phyloP scores from a whole-genome alignment of 371 early-diverging fungal species.

The Thermomucor indicae-seudaticae region DNA sequence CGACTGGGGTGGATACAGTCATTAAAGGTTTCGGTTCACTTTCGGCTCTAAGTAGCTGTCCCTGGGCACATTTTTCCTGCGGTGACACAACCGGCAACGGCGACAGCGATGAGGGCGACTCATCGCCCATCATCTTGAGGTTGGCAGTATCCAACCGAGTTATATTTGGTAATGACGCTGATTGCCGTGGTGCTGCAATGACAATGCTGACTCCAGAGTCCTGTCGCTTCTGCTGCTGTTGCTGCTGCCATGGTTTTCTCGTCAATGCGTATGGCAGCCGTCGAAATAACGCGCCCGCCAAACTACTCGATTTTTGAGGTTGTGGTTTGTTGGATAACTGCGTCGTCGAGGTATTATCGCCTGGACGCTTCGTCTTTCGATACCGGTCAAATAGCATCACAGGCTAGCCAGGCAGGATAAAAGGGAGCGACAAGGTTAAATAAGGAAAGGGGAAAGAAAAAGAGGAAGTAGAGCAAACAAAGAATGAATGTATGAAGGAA shows the following conservation, averaged over 20 bases:
- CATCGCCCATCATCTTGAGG: conserved; percentile 3
- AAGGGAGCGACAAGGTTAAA: background rate
- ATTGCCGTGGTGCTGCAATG: conserved; percentile 27
- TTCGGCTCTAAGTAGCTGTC: too few relatives aligned
- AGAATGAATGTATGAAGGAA: background rate
- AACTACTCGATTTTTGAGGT: conserved; percentile 6
- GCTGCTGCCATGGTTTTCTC: conserved; percentile 14
- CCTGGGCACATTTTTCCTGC: too few relatives aligned
- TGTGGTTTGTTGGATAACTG: conserved; percentile 1
- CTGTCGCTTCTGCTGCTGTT: conserved; percentile 8
- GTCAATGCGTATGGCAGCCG: conserved; percentile 25
- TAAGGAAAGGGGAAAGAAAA: conserved; percentile 7
- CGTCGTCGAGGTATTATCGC: conserved; percentile 5
- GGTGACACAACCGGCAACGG: background rate
- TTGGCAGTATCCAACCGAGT: conserved; percentile 8
- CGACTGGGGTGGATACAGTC: conserved; percentile 4
- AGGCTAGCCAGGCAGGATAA: background rate
- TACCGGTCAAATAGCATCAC: conserved; percentile 37
- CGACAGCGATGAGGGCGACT: background rate
- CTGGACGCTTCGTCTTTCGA: conserved; percentile 25
- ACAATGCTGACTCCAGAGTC: conserved; percentile 10
- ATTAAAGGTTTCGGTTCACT: conserved; percentile 7
- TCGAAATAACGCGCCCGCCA: conserved; percentile 32
- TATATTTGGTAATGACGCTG: conserved; percentile 37
- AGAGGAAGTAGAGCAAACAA: background rate